Evolutionary conservation across 2,329 filamentous ascomycete genomes (phyloP).

Genomic region (Talaromyces rugulosus): DNA sequence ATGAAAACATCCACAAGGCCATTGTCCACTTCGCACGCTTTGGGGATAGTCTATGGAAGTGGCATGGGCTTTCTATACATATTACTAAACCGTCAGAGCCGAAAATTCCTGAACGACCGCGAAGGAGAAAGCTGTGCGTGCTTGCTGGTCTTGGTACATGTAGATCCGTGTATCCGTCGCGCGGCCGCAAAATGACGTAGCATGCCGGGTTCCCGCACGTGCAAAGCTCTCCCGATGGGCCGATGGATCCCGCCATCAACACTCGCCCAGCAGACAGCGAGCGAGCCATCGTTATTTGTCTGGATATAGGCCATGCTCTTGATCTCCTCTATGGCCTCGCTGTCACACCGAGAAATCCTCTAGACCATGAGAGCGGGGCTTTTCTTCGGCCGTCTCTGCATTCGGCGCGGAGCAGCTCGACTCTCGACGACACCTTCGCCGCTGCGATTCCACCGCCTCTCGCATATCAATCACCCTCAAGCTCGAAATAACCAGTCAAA

Average conservation of each 20-base stretch:
- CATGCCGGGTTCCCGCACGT: constrained; percentile 5
- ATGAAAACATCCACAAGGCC: not conserved
- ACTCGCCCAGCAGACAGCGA: not conserved
- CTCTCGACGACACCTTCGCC: constrained; percentile 28
- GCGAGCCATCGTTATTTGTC: not conserved
- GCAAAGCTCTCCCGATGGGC: not conserved
- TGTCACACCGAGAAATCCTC: constrained; percentile 6
- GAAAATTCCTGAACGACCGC: not conserved
- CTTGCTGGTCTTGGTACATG: not conserved
- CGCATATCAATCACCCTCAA: constrained; percentile 20
- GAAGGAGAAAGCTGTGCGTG: not conserved
- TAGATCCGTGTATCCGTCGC: not conserved
- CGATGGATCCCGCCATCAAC: not conserved
- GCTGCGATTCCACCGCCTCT: constrained; percentile 24
- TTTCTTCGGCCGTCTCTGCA: constrained; percentile 47
- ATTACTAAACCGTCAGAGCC: not conserved
- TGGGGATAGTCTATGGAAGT: not conserved
- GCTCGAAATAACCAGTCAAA: constrained; percentile 15
- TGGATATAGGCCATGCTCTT: constrained; percentile 4
- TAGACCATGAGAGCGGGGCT: constrained; percentile 48
- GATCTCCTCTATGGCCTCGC: constrained; percentile 4
- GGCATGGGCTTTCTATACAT: not conserved
- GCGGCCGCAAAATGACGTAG: constrained; percentile 10
- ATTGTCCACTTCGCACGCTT: not conserved
- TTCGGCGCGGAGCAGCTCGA: constrained; percentile 39